Percentiles rank a stretch among this genome's conserved stretches.
Evolutionary conservation across 148 eudicot genomes (phyloP).

Genomic region (Hydrangea macrophylla): DNA sequence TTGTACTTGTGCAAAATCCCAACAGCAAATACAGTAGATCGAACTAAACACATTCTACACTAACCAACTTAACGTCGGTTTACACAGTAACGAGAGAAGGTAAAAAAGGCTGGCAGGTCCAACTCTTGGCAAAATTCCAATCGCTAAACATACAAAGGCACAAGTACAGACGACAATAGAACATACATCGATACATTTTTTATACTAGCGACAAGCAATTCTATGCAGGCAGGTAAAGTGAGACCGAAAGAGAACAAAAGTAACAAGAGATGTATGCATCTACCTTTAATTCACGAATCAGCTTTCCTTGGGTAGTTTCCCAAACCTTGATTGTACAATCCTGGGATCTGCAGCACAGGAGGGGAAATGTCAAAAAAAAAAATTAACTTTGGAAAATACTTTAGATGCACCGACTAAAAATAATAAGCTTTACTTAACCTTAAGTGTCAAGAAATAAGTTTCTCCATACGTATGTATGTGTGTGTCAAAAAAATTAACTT

Average conservation of each 20-base stretch:
- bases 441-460: not conserved
- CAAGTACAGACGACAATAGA: not conserved
- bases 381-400: not conserved
- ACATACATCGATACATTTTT: no score
- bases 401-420: not conserved
- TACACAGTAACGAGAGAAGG: not conserved
- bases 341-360: conserved; percentile 65
- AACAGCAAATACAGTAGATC: no score
- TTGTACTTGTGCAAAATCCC: no score
- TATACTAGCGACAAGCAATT: not conserved
- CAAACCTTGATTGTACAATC: conserved; percentile 94
- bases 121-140: not conserved
- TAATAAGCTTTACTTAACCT: not conserved
- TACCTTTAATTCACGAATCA: conserved; percentile 92
- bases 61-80: not conserved
- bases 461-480: no score
- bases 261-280: conserved; percentile 5
- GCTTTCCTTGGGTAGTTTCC: conserved; percentile 86
- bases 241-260: not conserved
- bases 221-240: not conserved
- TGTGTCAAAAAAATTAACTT: no score
- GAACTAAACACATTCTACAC: no score
- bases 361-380: conserved; percentile 10
- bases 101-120: not conserved
- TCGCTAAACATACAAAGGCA: not conserved